Base-by-base conservation (phyloP, 106 monocot species). In the Xerophyta viscosa region DNA sequence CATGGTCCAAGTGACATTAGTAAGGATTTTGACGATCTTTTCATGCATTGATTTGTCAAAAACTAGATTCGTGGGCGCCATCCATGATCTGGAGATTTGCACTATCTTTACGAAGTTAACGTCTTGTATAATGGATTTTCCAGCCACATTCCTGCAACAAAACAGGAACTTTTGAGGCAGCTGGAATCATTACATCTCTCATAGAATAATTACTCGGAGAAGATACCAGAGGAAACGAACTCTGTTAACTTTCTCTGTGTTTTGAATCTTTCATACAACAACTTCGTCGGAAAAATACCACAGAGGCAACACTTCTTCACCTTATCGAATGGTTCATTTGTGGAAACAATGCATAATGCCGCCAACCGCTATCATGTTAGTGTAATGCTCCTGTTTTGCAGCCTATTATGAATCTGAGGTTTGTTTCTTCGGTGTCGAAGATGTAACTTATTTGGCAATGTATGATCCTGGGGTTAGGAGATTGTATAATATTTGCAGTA, bases 281-380 rank as follows among this genome's bases (percentile, higher is more conserved):
- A 70, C 18, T 51, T 91, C 27, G 48, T 27, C 0, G 86, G 86
- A 48, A 28, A n/a, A 37, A 76, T 91, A 27, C 91, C 86, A 0
- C 42, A 31, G 37, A 52, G 36, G 1, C 0, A 2, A 0, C 91
- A 91, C 29, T 66, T 91, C 29, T 1, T 0, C 0, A 76, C 91
- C 25, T 91, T 91, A 36, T 11, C 53, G 11, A 46, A 48, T 19
- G 6, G 11, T 36, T 80, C 80, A 9, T 90, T 65, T 29, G 45
- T 55, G 71, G 74, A 7, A 90, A 90, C 52, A 2, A n/a, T 11
- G 71, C 71, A 8, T 63, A 84, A 19, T 90, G 89, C 45, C 84
- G 89, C 2, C n/a, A n/a, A n/a, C n/a, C n/a, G n/a, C n/a, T n/a
- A n/a, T n/a, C n/a, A n/a, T n/a, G n/a, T n/a, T n/a, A n/a, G n/a